Evolutionary conservation across 2,329 filamentous ascomycete species (phyloP).

Genomic region (Mariannaea sp.): DNA sequence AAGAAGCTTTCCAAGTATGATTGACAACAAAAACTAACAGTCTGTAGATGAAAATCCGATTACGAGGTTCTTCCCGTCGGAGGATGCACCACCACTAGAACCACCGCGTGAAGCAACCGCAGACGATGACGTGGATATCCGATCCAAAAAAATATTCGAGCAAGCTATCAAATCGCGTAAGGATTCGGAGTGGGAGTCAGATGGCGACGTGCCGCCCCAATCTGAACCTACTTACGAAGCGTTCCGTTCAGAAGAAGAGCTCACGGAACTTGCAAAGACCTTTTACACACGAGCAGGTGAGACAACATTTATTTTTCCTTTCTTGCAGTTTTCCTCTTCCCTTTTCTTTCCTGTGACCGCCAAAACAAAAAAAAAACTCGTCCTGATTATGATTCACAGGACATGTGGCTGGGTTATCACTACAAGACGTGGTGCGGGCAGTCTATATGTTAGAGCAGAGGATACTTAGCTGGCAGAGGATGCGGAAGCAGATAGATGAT

Average conservation of each 20-base stretch:
- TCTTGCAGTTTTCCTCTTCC: neutral
- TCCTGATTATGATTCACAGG: slow-evolving; percentile 32
- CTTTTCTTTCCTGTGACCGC: too few relatives aligned
- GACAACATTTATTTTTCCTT: slow-evolving; percentile 16
- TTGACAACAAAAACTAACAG: slow-evolving; percentile 14
- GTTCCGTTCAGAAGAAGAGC: slow-evolving; percentile 40
- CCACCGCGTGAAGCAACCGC: slow-evolving; percentile 27
- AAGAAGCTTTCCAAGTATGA: neutral
- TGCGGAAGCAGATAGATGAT: slow-evolving; percentile 1
- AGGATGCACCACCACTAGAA: slow-evolving; percentile 28
- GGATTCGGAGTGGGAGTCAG: slow-evolving; percentile 17
- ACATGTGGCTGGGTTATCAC: slow-evolving; percentile 41
- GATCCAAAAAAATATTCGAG: slow-evolving; percentile 29
- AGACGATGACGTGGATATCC: slow-evolving; percentile 36
- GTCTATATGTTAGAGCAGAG: slow-evolving; percentile 47
- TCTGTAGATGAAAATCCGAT: slow-evolving; percentile 36
- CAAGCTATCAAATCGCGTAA: slow-evolving; percentile 20
- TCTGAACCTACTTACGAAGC: slow-evolving; percentile 36
- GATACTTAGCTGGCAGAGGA: slow-evolving; percentile 44
- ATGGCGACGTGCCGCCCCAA: neutral
- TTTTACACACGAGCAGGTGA: slow-evolving; percentile 44
- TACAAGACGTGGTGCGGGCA: slow-evolving; percentile 42
- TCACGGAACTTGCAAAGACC: slow-evolving; percentile 38
- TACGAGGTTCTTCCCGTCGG: slow-evolving; percentile 44
- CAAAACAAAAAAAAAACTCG: neutral